Conservation (phyloP, 495 filamentous ascomycete genomes). For the Xylaria telfairii region DNA sequence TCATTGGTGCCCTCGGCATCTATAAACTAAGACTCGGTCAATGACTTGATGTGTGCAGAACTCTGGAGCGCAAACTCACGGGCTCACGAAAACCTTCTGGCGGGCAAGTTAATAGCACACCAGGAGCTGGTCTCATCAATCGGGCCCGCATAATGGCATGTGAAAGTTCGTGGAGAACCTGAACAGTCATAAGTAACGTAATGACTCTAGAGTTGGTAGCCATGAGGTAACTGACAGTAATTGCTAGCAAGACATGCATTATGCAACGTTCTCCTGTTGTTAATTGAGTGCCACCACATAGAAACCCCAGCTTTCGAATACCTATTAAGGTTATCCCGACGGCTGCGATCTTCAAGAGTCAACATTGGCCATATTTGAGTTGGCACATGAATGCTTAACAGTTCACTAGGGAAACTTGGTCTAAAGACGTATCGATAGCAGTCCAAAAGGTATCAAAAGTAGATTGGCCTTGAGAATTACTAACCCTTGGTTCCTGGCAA, state of each 20-base stretch:
- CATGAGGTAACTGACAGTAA: neutral
- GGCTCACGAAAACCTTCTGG: neutral
- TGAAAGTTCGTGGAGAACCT: constrained; percentile 14
- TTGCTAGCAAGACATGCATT: neutral
- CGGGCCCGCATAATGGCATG: neutral
- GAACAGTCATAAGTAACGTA: neutral
- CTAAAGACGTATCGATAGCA: neutral
- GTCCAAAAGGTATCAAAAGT: neutral
- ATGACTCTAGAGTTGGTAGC: neutral
- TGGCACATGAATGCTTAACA: neutral
- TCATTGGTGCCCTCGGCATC: neutral
- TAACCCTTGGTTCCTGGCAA: neutral
- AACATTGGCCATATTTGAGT: neutral
- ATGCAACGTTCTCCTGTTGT: constrained; percentile 12
- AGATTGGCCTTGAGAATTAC: neutral
- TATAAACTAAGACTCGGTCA: neutral
- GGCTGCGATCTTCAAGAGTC: neutral
- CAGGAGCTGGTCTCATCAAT: neutral
- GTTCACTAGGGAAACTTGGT: neutral
- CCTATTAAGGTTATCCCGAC: neutral
- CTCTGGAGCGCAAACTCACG: neutral
- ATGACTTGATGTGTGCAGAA: neutral
- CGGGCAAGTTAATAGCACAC: neutral
- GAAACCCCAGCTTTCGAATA: neutral
- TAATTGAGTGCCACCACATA: neutral